Conservation (phyloP, 2,329 filamentous ascomycete species). For the Colletotrichum tropicale region DNA sequence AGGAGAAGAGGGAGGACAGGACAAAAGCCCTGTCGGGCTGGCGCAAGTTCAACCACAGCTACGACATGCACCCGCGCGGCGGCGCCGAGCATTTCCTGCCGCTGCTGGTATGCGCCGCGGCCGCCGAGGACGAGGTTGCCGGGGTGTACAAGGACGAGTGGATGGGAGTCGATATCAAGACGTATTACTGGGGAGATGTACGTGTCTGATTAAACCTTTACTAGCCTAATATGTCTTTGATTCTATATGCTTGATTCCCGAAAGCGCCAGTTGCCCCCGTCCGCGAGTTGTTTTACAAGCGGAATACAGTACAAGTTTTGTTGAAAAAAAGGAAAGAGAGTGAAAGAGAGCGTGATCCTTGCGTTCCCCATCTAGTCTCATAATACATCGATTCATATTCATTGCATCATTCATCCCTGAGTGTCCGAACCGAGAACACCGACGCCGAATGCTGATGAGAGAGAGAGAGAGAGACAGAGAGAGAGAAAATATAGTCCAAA, state of each 20-base stretch:
- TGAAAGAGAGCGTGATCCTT: background rate
- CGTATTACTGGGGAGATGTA: conserved; percentile 57
- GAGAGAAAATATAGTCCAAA: background rate
- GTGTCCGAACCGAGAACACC: background rate
- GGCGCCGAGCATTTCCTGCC: conserved; percentile 66
- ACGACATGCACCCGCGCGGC: conserved; percentile 57
- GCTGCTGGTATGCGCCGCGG: conserved; percentile 59
- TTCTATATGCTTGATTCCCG: background rate
- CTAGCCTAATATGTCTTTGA: background rate
- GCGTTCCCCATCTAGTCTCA: background rate
- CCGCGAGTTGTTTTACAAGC: background rate
- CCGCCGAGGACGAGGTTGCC: conserved; percentile 48
- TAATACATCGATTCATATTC: conserved; percentile 12
- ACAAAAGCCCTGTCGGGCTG: conserved; percentile 47
- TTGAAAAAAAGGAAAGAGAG: background rate
- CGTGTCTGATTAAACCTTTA: conserved; percentile 12
- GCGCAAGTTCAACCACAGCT: conserved; percentile 51
- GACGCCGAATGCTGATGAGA: conserved; percentile 13
- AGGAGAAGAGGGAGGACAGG: conserved; percentile 36
- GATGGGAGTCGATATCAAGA: conserved; percentile 53
- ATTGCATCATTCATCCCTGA: conserved; percentile 10
- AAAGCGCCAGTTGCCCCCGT: background rate
- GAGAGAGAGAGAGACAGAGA: background rate
- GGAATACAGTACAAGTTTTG: background rate
- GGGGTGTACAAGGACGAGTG: conserved; percentile 54